These are phyloP conservation scores for Claviceps paspali DNA, from an alignment of 2,329 filamentous ascomycete species.

Conservation along the genomic window DNA sequence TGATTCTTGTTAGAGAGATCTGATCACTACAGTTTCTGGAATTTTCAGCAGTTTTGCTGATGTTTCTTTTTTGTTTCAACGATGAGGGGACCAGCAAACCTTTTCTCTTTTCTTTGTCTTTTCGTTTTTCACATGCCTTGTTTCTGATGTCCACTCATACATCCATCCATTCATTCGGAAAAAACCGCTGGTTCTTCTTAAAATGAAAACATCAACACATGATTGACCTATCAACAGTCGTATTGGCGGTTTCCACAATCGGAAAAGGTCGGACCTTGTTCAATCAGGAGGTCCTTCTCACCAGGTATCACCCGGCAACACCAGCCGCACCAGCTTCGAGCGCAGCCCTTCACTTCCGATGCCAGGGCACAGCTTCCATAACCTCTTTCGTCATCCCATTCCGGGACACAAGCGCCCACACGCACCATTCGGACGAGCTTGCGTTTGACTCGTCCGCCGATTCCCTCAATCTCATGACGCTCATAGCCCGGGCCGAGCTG, in stretches of 20 bases:
- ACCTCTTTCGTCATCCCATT: constrained; percentile 65
- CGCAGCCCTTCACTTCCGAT: constrained; percentile 51
- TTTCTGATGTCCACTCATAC: background rate
- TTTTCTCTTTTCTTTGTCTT: background rate
- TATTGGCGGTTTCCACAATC: constrained; percentile 4
- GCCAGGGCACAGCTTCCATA: constrained; percentile 46
- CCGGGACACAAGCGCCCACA: constrained; percentile 71
- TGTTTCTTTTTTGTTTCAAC: background rate
- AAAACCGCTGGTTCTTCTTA: too few relatives aligned
- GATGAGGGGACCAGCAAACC: background rate
- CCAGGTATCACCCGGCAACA: constrained; percentile 63
- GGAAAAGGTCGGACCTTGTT: constrained; percentile 12
- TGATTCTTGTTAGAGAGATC: background rate
- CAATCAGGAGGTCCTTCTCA: constrained; percentile 22
- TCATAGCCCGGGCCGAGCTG: constrained; percentile 58
- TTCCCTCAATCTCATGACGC: constrained; percentile 79
- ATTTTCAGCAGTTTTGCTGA: background rate
- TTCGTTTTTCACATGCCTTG: too few relatives aligned
- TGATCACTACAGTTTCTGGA: background rate
- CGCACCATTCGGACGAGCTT: constrained; percentile 72
- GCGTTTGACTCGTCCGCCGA: constrained; percentile 75
- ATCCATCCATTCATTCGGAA: background rate
- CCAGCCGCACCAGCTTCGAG: constrained; percentile 86
- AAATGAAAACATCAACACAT: background rate
- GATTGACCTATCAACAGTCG: background rate